These are phyloP conservation scores for Phylloboletellus chloephorus DNA, from an alignment of 1,284 basidiomycete species.

Conservation along the genomic window DNA sequence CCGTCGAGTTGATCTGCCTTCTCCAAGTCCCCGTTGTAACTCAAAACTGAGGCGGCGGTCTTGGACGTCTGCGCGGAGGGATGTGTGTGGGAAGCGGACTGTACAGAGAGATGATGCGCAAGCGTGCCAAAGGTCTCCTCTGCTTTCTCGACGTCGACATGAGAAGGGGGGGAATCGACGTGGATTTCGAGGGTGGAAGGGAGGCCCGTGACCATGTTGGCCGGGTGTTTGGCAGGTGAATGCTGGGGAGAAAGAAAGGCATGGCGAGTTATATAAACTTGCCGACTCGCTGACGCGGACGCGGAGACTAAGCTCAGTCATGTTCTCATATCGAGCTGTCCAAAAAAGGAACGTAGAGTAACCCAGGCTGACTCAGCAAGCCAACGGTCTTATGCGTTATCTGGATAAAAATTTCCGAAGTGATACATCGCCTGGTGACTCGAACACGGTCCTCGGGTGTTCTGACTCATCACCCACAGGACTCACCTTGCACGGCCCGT, in stretches of 20 bases:
- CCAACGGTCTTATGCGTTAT: too few species aligned
- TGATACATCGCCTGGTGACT: too few species aligned
- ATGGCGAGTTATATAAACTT: conserved; percentile 18
- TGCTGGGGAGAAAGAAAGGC: too few species aligned
- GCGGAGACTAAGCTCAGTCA: too few species aligned
- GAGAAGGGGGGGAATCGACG: conserved; percentile 13
- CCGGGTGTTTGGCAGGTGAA: background rate
- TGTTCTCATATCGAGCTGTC: too few species aligned
- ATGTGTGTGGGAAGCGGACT: conserved; percentile 17
- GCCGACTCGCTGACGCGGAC: too few species aligned
- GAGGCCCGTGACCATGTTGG: conserved; percentile 13
- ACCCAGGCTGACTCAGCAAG: too few species aligned
- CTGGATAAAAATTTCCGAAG: too few species aligned
- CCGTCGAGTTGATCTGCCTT: conserved; percentile 34
- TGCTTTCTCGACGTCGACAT: conserved; percentile 43
- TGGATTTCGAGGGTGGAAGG: conserved; percentile 19
- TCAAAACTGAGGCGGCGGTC: conserved; percentile 22
- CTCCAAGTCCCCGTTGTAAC: conserved; percentile 40
- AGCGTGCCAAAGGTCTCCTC: conserved; percentile 53
- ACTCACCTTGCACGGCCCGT: too few species aligned
- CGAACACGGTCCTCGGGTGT: too few species aligned
- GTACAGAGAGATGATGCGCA: conserved; percentile 34
- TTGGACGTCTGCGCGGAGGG: conserved; percentile 23
- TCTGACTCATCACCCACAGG: too few species aligned
- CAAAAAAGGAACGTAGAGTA: too few species aligned